Conservation (phyloP, 345 rosid genomes). For the Mangifera indica region DNA sequence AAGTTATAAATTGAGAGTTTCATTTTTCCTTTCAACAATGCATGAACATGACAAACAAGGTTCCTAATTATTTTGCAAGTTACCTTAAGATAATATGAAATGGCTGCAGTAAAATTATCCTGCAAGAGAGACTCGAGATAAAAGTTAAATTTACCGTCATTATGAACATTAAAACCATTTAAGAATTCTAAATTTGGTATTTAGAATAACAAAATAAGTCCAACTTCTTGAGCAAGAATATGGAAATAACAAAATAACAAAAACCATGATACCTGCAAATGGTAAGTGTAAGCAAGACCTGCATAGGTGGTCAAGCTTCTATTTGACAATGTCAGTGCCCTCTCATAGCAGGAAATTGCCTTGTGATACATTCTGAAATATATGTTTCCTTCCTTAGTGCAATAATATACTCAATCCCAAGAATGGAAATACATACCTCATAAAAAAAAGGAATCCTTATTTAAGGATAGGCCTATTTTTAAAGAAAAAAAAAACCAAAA, state of each 20-base stretch:
- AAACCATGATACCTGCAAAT: slow-evolving; percentile 65
- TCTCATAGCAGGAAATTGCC: slow-evolving; percentile 76
- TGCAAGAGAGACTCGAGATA: slow-evolving; percentile 31
- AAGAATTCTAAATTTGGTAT: neutral
- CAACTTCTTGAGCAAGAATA: too few relatives aligned
- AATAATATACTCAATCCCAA: neutral
- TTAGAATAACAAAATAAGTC: neutral
- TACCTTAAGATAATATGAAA: slow-evolving; percentile 86
- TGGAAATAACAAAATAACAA: neutral
- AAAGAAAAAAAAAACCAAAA: slow-evolving; percentile 1
- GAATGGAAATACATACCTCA: neutral
- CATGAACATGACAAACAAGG: neutral
- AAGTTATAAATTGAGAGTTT: neutral
- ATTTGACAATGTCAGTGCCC: slow-evolving; percentile 75
- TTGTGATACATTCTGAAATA: slow-evolving; percentile 61
- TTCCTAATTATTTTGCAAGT: neutral
- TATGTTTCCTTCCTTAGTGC: neutral
- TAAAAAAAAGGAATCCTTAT: too few relatives aligned
- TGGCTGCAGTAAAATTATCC: slow-evolving; percentile 81
- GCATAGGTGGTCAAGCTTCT: slow-evolving; percentile 89
- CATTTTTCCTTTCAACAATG: neutral
- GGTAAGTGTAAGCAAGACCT: slow-evolving; percentile 95
- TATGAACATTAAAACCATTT: neutral
- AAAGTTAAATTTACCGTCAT: neutral
- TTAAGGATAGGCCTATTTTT: neutral